Evolutionary conservation across 1,284 basidiomycete species (phyloP).

Genomic region (Apiotrichum siamense): DNA sequence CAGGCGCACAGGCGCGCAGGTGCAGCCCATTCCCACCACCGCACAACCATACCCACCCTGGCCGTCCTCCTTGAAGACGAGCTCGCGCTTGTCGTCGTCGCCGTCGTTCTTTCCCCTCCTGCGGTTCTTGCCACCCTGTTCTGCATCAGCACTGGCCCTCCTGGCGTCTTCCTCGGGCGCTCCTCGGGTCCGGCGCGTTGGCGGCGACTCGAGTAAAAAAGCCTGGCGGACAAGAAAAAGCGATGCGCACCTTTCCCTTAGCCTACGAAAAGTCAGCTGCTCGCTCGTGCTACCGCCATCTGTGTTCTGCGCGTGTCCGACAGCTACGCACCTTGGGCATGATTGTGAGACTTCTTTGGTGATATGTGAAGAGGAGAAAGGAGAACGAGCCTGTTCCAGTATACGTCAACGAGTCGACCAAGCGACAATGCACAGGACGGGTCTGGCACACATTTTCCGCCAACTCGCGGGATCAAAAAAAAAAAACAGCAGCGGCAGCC

Average conservation of each 20-base stretch:
- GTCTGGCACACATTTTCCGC: not conserved
- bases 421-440: not conserved
- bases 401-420: no score
- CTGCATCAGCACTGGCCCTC: not conserved
- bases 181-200: no score
- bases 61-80: conserved; percentile 97
- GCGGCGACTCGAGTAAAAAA: no score
- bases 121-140: conserved; percentile 96
- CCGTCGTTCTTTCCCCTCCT: conserved; percentile 99
- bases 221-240: no score
- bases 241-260: conserved; percentile 41
- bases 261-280: conserved; percentile 24
- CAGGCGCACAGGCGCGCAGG: no score
- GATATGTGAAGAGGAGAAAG: not conserved
- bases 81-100: conserved; percentile 95
- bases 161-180: not conserved
- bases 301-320: no score
- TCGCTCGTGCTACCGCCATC: not conserved
- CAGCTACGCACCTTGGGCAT: conserved; percentile 40
- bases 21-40: no score
- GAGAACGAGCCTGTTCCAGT: no score
- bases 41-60: conserved; percentile 65
- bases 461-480: no score
- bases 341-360: conserved; percentile 5
- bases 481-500: no score